These are phyloP conservation scores for Penicillium italicum DNA, from an alignment of 2,329 filamentous ascomycete genomes.

Conservation along the genomic window DNA sequence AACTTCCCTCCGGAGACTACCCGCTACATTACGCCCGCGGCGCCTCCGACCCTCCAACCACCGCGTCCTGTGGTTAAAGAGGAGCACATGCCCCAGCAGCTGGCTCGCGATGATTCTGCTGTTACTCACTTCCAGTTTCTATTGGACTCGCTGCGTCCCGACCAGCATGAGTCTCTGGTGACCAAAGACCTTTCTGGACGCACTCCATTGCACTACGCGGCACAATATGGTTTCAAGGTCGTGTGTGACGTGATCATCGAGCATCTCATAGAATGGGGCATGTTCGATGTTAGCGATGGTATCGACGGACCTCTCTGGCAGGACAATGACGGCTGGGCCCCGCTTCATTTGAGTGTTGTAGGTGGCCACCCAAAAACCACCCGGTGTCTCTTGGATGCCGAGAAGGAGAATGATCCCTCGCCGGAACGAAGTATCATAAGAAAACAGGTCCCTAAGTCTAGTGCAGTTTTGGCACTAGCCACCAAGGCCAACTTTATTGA, in stretches of 20 bases:
- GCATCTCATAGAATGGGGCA: constrained; percentile 82
- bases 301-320: constrained; percentile 89
- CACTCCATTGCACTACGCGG: constrained; percentile 85
- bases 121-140: constrained; percentile 63
- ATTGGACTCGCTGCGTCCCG: constrained; percentile 64
- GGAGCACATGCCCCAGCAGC: constrained; percentile 55
- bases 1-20: constrained; percentile 54
- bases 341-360: constrained; percentile 86
- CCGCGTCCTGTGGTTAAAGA: constrained; percentile 64
- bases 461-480: constrained; percentile 80
- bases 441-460: constrained; percentile 73
- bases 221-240: constrained; percentile 90
- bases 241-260: constrained; percentile 84
- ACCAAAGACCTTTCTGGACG: constrained; percentile 75
- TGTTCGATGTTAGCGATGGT: constrained; percentile 78
- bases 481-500: constrained; percentile 80
- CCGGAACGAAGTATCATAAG: constrained; percentile 62
- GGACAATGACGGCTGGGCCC: constrained; percentile 85
- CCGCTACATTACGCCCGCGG: constrained; percentile 76
- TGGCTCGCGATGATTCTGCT: constrained; percentile 68
- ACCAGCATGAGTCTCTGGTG: constrained; percentile 65
- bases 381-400: constrained; percentile 71
- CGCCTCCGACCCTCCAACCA: constrained; percentile 62
- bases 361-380: constrained; percentile 87
- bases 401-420: constrained; percentile 67